phyloP scores from a whole-genome alignment of 371 early-diverging fungal genomes.

The Saksenaea oblongispora region DNA sequence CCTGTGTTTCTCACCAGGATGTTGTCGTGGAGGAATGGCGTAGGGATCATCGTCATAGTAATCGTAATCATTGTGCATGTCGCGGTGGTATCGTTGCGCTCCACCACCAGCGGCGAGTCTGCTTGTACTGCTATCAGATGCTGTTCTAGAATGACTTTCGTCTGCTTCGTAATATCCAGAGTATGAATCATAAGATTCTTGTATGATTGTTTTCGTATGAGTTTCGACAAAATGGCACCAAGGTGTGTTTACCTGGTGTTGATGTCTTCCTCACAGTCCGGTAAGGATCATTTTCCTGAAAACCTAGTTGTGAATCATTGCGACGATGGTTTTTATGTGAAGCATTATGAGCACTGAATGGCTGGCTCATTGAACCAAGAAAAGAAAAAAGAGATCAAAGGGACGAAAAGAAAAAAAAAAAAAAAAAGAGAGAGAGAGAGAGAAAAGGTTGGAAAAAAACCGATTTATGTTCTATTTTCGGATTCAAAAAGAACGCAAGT shows the following conservation, averaged over 20 bases:
- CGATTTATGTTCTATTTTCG: slow-evolving; percentile 1
- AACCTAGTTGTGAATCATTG: slow-evolving; percentile 9
- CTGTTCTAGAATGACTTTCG: slow-evolving; percentile 35
- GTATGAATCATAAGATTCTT: slow-evolving; percentile 16
- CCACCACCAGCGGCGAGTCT: slow-evolving; percentile 17
- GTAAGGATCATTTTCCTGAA: slow-evolving; percentile 31
- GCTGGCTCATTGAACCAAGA: slow-evolving; percentile 7
- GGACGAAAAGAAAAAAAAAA: not conserved
- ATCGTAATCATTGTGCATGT: slow-evolving; percentile 9
- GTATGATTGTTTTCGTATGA: not conserved
- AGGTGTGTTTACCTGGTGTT: slow-evolving; percentile 28
- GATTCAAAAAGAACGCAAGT: not conserved
- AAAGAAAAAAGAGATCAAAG: not conserved
- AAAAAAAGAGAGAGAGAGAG: slow-evolving; percentile 6
- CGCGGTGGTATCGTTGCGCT: slow-evolving; percentile 1
- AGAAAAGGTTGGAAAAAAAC: not conserved
- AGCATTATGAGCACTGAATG: slow-evolving; percentile 11
- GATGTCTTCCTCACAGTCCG: slow-evolving; percentile 31
- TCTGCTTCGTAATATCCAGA: slow-evolving; percentile 13
- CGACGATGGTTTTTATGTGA: slow-evolving; percentile 5
- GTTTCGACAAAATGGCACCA: not conserved
- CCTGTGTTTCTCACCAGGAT: slow-evolving; percentile 7
- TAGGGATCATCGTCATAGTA: slow-evolving; percentile 42
- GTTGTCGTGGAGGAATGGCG: slow-evolving; percentile 24
- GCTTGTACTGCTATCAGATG: slow-evolving; percentile 44